Percentiles rank a stretch among this genome's conserved stretches.
Evolutionary conservation across 2,329 filamentous ascomycete species (phyloP).

Genomic region (Aspergillus vadensis): DNA sequence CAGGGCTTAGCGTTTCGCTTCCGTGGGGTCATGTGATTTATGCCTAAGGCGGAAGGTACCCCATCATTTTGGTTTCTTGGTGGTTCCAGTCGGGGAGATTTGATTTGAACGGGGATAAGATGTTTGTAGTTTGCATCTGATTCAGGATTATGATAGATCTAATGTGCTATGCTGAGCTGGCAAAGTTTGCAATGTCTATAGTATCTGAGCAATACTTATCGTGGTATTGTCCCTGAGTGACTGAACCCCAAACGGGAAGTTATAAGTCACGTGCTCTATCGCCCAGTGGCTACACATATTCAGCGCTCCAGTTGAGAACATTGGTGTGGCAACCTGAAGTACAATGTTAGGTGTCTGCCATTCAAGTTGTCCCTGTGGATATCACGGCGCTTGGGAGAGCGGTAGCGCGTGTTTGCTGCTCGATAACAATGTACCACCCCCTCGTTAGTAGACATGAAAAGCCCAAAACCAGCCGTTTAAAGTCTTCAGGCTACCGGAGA

Average conservation of each 20-base stretch:
- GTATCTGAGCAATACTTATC: background rate
- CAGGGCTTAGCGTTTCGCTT: slow-evolving; percentile 46
- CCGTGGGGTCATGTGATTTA: slow-evolving; percentile 37
- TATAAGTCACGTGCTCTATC: background rate
- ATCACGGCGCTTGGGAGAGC: too few relatives aligned
- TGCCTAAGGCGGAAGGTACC: slow-evolving; percentile 22
- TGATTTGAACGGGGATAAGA: background rate
- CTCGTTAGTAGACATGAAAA: too few relatives aligned
- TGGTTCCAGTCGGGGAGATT: background rate
- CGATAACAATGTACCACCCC: too few relatives aligned
- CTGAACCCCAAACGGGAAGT: background rate
- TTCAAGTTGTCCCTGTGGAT: too few relatives aligned
- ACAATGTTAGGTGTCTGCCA: too few relatives aligned
- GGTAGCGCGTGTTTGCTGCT: too few relatives aligned
- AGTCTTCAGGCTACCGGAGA: too few relatives aligned
- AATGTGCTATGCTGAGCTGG: background rate
- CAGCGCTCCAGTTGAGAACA: background rate
- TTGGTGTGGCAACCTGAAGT: too few relatives aligned
- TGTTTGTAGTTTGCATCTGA: background rate
- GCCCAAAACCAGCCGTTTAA: too few relatives aligned
- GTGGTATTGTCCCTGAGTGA: background rate
- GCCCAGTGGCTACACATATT: background rate
- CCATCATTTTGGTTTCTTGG: background rate
- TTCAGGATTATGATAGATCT: background rate
- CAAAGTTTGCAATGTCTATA: background rate